Percentiles rank a stretch among this genome's conserved stretches.
These are phyloP conservation scores for Moniliophthora roreri DNA, from an alignment of 1,284 basidiomycete genomes.

Conservation along the genomic window DNA sequence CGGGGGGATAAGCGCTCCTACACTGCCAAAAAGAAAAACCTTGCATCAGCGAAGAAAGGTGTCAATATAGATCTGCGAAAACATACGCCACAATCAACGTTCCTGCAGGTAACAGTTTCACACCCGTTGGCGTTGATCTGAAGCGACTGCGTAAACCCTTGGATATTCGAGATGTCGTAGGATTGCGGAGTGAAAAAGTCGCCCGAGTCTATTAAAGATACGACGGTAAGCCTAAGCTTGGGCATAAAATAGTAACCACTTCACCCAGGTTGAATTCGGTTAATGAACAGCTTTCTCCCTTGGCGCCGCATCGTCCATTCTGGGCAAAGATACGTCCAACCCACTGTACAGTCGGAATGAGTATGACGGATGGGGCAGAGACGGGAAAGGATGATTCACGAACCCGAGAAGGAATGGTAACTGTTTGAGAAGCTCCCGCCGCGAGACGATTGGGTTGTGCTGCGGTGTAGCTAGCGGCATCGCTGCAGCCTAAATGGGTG, in stretches of 20 bases:
- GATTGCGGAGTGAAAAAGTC: conserved; percentile 32
- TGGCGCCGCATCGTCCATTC: conserved; percentile 32
- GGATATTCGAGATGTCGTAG: conserved; percentile 44
- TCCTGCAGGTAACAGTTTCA: conserved; percentile 37
- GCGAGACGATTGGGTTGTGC: conserved; percentile 31
- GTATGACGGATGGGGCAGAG: background rate
- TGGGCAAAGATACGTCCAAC: conserved; percentile 39
- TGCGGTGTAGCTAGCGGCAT: conserved; percentile 20
- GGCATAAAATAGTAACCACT: background rate
- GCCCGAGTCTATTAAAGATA: conserved; percentile 36
- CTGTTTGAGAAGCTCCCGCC: conserved; percentile 24
- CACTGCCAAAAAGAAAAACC: conserved; percentile 19
- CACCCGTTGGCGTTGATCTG: conserved; percentile 33
- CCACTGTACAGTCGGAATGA: conserved; percentile 26
- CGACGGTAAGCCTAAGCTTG: too few relatives aligned
- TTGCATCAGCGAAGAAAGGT: too few relatives aligned
- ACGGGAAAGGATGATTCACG: background rate
- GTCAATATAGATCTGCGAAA: too few relatives aligned
- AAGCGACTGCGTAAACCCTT: conserved; percentile 41
- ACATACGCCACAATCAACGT: conserved; percentile 28
- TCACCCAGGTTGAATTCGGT: conserved; percentile 36
- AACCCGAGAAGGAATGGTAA: conserved; percentile 31
- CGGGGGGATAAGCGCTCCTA: conserved; percentile 33
- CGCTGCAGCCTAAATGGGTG: background rate
- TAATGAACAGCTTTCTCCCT: conserved; percentile 37